Conservation (phyloP, 1,284 basidiomycete species). For the Heterobasidion irregulare region DNA sequence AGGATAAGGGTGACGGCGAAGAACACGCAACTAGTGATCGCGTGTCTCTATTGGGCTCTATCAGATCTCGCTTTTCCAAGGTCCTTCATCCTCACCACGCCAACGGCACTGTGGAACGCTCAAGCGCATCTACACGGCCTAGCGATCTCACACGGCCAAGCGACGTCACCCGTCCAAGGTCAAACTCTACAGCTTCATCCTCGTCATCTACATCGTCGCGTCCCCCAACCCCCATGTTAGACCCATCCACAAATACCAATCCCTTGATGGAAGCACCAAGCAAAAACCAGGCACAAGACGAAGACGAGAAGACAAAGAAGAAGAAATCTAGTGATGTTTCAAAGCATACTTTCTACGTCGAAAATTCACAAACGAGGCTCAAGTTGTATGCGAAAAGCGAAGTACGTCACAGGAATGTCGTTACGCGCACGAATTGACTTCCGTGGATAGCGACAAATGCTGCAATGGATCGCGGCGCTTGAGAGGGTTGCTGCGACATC, state of each 20-base stretch:
- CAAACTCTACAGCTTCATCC: constrained; percentile 18
- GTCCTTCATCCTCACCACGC: constrained; percentile 25
- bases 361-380: constrained; percentile 85
- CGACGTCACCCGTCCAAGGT: background rate
- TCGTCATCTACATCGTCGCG: constrained; percentile 27
- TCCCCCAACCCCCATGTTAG: constrained; percentile 47
- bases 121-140: constrained; percentile 10
- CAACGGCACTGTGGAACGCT: constrained; percentile 3
- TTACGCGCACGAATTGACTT: background rate
- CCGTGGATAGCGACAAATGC: constrained; percentile 75
- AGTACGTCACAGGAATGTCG: constrained; percentile 26
- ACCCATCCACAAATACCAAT: constrained; percentile 68
- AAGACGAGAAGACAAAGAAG: constrained; percentile 25
- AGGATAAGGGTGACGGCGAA: constrained; percentile 13
- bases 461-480: constrained; percentile 93
- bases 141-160: background rate
- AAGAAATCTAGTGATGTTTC: constrained; percentile 54
- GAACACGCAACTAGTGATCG: constrained; percentile 14
- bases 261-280: constrained; percentile 30
- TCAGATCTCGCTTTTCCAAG: constrained; percentile 41
- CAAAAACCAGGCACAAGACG: constrained; percentile 18
- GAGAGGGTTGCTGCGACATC: constrained; percentile 77
- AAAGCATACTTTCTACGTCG: constrained; percentile 91
- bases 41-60: constrained; percentile 38
- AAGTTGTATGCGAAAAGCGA: constrained; percentile 89